Evolutionary conservation across 169 alveolate genomes (phyloP).

Genomic region (Cyclospora cayetanensis): DNA sequence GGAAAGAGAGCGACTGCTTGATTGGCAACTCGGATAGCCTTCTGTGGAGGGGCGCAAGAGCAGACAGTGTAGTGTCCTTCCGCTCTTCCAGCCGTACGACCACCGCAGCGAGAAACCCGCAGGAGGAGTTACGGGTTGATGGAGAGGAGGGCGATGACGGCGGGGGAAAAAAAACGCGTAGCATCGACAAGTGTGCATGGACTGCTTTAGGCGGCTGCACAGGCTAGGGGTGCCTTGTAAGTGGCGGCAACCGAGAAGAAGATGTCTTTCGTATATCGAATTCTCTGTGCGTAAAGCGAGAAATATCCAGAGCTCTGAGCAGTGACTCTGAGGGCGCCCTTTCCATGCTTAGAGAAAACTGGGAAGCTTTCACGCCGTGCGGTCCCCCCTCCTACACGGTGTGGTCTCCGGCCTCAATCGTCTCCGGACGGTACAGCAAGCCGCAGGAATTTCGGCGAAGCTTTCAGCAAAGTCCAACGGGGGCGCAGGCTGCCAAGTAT

Average conservation of each 20-base stretch:
- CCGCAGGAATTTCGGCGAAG: not conserved
- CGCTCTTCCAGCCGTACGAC: no score
- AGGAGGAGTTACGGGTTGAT: no score
- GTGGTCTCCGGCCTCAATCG: conserved; percentile 41
- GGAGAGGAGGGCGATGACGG: not conserved
- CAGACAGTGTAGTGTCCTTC: no score
- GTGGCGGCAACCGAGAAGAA: not conserved
- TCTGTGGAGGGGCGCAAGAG: no score
- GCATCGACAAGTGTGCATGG: not conserved
- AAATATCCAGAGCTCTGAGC: no score
- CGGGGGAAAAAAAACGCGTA: not conserved
- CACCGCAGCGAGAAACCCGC: no score
- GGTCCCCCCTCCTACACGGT: not conserved
- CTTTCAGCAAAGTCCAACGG: conserved; percentile 34
- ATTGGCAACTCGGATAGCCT: no score
- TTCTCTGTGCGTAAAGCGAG: not conserved
- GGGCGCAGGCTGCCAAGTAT: conserved; percentile 15
- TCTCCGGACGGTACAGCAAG: not conserved
- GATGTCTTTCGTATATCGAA: not conserved
- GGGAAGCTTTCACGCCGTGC: conserved; percentile 22
- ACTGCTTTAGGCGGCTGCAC: not conserved
- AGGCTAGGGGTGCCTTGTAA: not conserved
- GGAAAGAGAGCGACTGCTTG: no score
- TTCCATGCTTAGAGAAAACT: conserved; percentile 28
- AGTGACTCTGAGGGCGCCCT: not conserved